Evolutionary conservation across 139 green algal species (phyloP), one percentile per base, ranked within the genome.

Genomic region (Chlamydomonas sp.): DNA sequence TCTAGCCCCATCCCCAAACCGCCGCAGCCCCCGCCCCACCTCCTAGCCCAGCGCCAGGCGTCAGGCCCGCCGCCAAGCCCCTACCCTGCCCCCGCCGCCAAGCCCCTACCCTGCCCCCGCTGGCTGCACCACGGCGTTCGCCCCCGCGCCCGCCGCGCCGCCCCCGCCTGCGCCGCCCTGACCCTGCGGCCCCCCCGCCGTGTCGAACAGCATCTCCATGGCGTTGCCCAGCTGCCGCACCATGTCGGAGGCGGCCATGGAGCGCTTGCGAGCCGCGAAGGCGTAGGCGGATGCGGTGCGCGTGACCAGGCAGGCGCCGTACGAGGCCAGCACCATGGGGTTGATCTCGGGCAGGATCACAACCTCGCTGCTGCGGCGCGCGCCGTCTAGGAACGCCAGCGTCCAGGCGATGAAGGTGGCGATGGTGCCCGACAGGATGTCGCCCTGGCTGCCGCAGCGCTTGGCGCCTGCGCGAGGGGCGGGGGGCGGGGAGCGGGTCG

Each of bases 371-470:
- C 20, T 61, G 68, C 73, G 78, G 10, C 76, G 58, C 63, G 83
- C 90, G 15, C 57, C 63, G 16, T 88, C 85, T 14, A 91, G 68
- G 73, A 93, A 93, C 0, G 79, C 17, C 57, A 84, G 81, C 17
- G 86, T 89, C 90, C 90, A 93, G 31, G 90, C 75, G n/a, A 93
- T 84, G 69, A 93, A 91, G 74, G 86, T 89, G 58, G 86, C 86
- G 62, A 93, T 84, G 62, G 79, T 85, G 76, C 90, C 90, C 0
- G 92, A 82, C 58, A 96, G 77, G 61, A 97, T 89, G 77, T 97
- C 95, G 9, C 95, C 95, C 74, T 96, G 94, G 6, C 92, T 94
- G 59, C 95, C 92, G 77, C 90, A 95, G 49, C 95, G 92, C 88
- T 91, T 88, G 18, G 86, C 80, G 64, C 90, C 90, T 89, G 85